Base-by-base conservation (phyloP, 202 grass and related monocot species). In the Carex arenaria region DNA sequence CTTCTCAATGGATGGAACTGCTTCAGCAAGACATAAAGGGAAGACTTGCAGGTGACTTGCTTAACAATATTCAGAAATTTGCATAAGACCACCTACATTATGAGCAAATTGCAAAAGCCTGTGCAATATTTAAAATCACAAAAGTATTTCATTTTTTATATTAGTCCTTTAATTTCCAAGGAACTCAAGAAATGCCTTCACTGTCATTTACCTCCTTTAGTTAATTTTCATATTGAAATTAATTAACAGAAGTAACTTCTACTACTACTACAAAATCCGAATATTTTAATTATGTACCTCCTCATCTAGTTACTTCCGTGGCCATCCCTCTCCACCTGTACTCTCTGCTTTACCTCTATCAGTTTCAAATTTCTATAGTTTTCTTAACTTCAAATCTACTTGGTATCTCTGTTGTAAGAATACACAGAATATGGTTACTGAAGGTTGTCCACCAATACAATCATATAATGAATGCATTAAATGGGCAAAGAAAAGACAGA, bases 11-110 rank as follows among this genome's bases (percentile, higher is more conserved):
- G 96, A 84, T 99, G 85, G 96, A 94, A 52, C 88, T 99, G 61
- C 85, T 99, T 70, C 96, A 92, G 43, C 93, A 96, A 61, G 96
- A 99, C 64, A 92, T 99, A 68, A 88, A 92, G 90, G 96, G 96
- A 31, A 91, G 96, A 65, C 93, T 96, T 84, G 89, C 93, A 89
- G 96, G 96, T 99, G 88, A 86, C 52, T 56, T 12, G 85, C 67
- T 80, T 73, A 36, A 51, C 66, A 64, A 49, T 31, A 42, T 42
- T 28, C 6, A 3, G 3, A 64, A 81, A 23, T 81, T 80, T 13
- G 53, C 49, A 59, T 59, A 34, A 77, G 19, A 34, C 14, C 17
- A 14, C 30, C 53, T 78, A 38, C 73, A 59, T 56, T 78, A 36
- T 70, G 34, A 45, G 6, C 20, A 59, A 19, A 36, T 36, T 78